phyloP scores from a whole-genome alignment of 805 yeast genomes.

The Vanderwaltozyma yarrowii region DNA sequence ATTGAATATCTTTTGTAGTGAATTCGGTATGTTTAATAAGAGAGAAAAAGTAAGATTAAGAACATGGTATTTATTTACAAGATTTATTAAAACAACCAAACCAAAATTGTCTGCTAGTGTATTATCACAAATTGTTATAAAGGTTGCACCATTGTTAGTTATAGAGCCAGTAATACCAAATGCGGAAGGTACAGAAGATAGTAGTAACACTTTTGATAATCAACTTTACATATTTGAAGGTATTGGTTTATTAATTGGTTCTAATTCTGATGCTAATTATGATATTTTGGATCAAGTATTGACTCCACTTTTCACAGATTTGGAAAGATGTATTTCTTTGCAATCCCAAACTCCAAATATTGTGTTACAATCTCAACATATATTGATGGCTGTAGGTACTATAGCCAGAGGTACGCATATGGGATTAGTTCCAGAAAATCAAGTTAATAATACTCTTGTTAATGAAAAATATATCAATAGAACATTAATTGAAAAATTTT shows the following conservation, averaged over 20 bases:
- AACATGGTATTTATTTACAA: constrained; percentile 82
- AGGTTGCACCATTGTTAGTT: constrained; percentile 49
- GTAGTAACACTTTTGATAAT: constrained; percentile 51
- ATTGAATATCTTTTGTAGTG: constrained; percentile 68
- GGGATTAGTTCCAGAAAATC: constrained; percentile 31
- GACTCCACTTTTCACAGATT: constrained; percentile 61
- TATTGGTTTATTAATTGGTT: constrained; percentile 60
- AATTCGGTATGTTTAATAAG: constrained; percentile 70
- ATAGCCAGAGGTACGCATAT: constrained; percentile 74
- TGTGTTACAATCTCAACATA: constrained; percentile 74
- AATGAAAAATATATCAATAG: constrained; percentile 22
- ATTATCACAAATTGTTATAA: constrained; percentile 48
- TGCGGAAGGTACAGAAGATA: constrained; percentile 31
- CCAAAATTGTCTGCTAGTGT: constrained; percentile 45
- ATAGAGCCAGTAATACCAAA: constrained; percentile 34
- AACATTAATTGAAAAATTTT: constrained; percentile 38
- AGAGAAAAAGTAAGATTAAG: constrained; percentile 68
- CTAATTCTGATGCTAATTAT: constrained; percentile 34
- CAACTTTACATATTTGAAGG: constrained; percentile 82
- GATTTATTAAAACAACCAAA: constrained; percentile 69
- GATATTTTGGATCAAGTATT: constrained; percentile 53
- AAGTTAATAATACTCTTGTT: constrained; percentile 29
- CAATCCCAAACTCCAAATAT: constrained; percentile 34
- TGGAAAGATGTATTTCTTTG: constrained; percentile 54
- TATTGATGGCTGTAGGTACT: constrained; percentile 81